phyloP scores from a whole-genome alignment of 2,329 filamentous ascomycete genomes.

The Fusarium illudens region DNA sequence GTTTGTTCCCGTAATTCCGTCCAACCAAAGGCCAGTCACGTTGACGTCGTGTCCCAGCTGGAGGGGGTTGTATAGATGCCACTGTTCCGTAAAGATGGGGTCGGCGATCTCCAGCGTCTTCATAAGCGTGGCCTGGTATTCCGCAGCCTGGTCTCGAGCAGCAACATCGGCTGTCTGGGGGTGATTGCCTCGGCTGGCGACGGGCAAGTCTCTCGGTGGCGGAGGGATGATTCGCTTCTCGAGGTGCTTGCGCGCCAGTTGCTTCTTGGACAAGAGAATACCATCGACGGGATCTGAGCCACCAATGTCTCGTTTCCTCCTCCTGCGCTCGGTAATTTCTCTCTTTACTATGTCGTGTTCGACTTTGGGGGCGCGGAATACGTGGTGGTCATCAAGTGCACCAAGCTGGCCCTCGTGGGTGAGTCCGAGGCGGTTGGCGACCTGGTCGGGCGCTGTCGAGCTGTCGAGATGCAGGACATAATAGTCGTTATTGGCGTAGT shows the following conservation, averaged over 20 bases:
- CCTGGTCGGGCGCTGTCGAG: conserved; percentile 68
- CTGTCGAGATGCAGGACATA: conserved; percentile 87
- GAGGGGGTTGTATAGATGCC: conserved; percentile 89
- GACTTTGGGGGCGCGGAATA: conserved; percentile 79
- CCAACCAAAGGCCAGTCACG: conserved; percentile 90
- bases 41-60: conserved; percentile 92
- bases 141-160: conserved; percentile 55
- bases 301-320: conserved; percentile 67
- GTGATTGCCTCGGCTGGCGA: conserved; percentile 14
- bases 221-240: conserved; percentile 61
- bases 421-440: conserved; percentile 78
- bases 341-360: conserved; percentile 66
- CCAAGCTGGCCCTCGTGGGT: conserved; percentile 83
- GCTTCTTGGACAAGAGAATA: conserved; percentile 83
- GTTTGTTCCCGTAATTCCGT: conserved; percentile 89
- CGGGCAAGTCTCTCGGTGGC: conserved; percentile 42
- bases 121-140: conserved; percentile 68
- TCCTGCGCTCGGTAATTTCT: conserved; percentile 62
- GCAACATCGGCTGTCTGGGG: not conserved
- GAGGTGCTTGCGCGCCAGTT: conserved; percentile 59
- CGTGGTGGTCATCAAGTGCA: conserved; percentile 80
- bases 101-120: conserved; percentile 78
- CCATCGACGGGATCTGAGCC: conserved; percentile 71
- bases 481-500: conserved; percentile 87
- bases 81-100: conserved; percentile 92